A percentile compares a stretch with the other conserved stretches of the same genome.
phyloP scores from a whole-genome alignment of 108 stramenopile genomes.

The Conticribra guillardii region DNA sequence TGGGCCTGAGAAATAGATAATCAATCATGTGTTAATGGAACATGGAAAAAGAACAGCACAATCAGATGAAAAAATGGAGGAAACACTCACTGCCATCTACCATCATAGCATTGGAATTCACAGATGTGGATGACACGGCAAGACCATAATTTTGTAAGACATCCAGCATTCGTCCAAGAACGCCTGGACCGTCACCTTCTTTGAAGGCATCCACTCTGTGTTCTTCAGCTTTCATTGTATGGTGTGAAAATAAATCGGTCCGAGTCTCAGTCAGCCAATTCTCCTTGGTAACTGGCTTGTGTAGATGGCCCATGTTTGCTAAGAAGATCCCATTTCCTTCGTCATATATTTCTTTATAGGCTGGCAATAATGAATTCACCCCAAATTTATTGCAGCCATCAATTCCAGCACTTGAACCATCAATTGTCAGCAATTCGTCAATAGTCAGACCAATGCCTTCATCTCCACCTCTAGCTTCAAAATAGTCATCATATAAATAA shows the following conservation, averaged over 20 bases:
- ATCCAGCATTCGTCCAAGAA: constrained; percentile 48
- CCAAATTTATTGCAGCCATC: constrained; percentile 53
- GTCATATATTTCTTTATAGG: constrained; percentile 47
- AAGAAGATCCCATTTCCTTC: constrained; percentile 51
- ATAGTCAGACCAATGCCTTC: constrained; percentile 33
- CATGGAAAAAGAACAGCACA: too few species aligned
- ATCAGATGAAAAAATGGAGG: too few species aligned
- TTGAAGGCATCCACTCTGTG: constrained; percentile 46
- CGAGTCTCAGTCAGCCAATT: constrained; percentile 50
- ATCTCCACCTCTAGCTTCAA: constrained; percentile 43
- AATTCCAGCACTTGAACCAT: constrained; percentile 41
- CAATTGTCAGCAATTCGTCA: constrained; percentile 39
- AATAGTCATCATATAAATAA: constrained; percentile 35
- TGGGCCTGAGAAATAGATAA: too few species aligned
- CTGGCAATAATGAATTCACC: constrained; percentile 41
- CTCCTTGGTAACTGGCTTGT: constrained; percentile 40
- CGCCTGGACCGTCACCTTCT: constrained; percentile 44
- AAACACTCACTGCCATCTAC: constrained; percentile 40
- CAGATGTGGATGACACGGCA: constrained; percentile 35
- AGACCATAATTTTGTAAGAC: constrained; percentile 39
- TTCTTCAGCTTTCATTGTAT: constrained; percentile 31
- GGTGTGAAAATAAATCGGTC: constrained; percentile 44
- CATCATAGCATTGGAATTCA: constrained; percentile 25
- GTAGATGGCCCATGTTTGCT: constrained; percentile 48
- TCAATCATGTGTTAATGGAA: too few species aligned